These are phyloP conservation scores for Clitopilus passeckerianus DNA, from an alignment of 768 basidiomycete species.

Conservation along the genomic window DNA sequence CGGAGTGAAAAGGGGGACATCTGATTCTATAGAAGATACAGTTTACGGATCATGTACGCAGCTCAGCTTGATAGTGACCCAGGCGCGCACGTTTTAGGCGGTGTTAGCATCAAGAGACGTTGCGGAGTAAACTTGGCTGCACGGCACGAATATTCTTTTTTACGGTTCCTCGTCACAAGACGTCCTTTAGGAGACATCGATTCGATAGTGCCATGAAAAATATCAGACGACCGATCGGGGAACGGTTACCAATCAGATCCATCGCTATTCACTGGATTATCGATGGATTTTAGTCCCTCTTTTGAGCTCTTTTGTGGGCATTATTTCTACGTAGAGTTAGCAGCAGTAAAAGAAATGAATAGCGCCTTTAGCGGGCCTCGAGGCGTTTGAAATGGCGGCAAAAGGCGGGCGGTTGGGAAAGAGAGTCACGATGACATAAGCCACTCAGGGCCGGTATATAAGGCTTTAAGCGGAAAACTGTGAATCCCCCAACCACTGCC, in stretches of 20 bases:
- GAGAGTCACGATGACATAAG: conserved; percentile 2
- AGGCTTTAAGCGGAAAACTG: conserved; percentile 12
- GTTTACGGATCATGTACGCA: neutral
- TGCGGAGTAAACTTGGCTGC: conserved; percentile 1
- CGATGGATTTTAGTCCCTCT: neutral
- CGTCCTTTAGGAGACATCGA: neutral
- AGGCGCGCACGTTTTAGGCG: neutral
- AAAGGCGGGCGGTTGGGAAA: neutral
- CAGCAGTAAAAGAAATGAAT: neutral
- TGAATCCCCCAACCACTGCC: conserved; percentile 26
- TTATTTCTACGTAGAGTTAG: neutral
- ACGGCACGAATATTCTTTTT: neutral
- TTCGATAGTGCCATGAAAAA: conserved; percentile 1
- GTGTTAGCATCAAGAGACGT: neutral
- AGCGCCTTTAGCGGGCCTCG: neutral
- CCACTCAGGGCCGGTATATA: conserved; percentile 4
- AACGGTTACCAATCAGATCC: neutral
- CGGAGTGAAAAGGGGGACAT: neutral
- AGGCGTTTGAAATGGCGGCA: conserved; percentile 1
- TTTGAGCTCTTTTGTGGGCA: neutral
- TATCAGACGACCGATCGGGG: neutral
- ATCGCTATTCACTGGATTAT: neutral
- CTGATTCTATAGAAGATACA: neutral
- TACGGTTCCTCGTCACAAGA: neutral
- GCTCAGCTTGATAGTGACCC: neutral